Percentiles rank a stretch among this genome's conserved stretches.
Conservation (phyloP, 805 yeast genomes). For the Pichia kluyveri region DNA sequence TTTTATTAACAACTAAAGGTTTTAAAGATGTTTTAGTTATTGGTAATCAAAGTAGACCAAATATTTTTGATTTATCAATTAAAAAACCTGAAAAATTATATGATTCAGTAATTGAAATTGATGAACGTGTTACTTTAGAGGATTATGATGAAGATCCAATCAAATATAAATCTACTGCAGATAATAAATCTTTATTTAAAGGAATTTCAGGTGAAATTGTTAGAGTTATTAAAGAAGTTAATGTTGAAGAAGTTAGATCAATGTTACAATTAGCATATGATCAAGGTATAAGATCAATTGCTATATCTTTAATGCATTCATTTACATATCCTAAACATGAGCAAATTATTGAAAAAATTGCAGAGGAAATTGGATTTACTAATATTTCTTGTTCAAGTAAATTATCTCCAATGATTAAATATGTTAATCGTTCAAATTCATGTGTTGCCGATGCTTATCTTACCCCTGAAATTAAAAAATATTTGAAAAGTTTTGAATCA, state of each 20-base stretch:
- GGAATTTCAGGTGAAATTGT: slow-evolving; percentile 68
- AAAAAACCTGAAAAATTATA: slow-evolving; percentile 64
- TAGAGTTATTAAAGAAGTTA: slow-evolving; percentile 44
- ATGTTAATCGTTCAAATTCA: slow-evolving; percentile 67
- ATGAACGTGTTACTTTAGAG: slow-evolving; percentile 83
- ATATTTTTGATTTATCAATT: slow-evolving; percentile 77
- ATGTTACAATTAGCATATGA: slow-evolving; percentile 37
- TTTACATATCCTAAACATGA: slow-evolving; percentile 72
- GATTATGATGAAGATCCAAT: slow-evolving; percentile 71
- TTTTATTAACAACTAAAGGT: slow-evolving; percentile 80
- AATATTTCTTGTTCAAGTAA: slow-evolving; percentile 62
- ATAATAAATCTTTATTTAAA: slow-evolving; percentile 30
- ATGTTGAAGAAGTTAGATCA: slow-evolving; percentile 32
- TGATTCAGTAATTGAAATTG: slow-evolving; percentile 70
- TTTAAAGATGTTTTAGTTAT: slow-evolving; percentile 74
- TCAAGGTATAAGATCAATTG: slow-evolving; percentile 58
- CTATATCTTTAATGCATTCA: slow-evolving; percentile 64
- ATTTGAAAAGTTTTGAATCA: slow-evolving; percentile 48
- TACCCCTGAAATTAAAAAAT: slow-evolving; percentile 67
- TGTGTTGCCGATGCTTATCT: slow-evolving; percentile 76
- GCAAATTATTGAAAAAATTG: slow-evolving; percentile 45
- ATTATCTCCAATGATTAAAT: slow-evolving; percentile 72
- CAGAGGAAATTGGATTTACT: slow-evolving; percentile 55
- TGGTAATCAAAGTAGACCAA: slow-evolving; percentile 89
- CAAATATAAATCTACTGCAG: slow-evolving; percentile 16